These are phyloP conservation scores for Pseudonitzschia delicatissima DNA, from an alignment of 108 stramenopile species.

Conservation along the genomic window DNA sequence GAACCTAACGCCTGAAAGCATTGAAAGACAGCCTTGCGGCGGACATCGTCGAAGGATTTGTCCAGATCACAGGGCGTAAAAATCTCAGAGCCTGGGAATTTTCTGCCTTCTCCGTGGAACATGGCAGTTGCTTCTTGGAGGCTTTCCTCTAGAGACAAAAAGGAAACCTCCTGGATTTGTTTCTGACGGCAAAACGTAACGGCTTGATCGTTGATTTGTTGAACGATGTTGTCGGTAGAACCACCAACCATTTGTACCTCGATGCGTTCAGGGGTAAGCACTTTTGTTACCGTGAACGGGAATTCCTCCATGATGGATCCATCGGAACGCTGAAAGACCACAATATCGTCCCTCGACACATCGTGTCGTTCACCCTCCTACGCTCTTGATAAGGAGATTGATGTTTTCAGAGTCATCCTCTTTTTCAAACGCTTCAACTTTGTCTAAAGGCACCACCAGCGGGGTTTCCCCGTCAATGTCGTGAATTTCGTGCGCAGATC, in stretches of 20 bases:
- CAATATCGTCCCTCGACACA: conserved; percentile 75
- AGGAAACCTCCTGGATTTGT: conserved; percentile 46
- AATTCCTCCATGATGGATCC: conserved; percentile 17
- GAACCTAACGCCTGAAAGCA: conserved; percentile 60
- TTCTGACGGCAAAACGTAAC: conserved; percentile 66
- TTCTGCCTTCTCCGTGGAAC: background rate
- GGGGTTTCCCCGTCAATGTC: conserved; percentile 85
- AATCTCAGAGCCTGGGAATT: conserved; percentile 31
- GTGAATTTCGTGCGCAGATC: conserved; percentile 60
- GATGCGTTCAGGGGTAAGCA: conserved; percentile 66
- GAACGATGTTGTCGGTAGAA: conserved; percentile 15
- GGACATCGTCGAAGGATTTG: conserved; percentile 70
- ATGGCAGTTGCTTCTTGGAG: background rate
- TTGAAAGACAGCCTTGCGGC: conserved; percentile 55
- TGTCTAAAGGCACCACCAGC: conserved; percentile 55
- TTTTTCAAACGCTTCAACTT: conserved; percentile 33
- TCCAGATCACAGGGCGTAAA: conserved; percentile 86
- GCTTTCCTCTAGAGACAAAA: conserved; percentile 37
- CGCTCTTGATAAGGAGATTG: conserved; percentile 36
- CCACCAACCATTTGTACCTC: conserved; percentile 5
- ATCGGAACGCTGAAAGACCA: conserved; percentile 46
- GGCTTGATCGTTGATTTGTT: conserved; percentile 31
- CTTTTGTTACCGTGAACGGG: conserved; percentile 46
- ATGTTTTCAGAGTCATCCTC: conserved; percentile 15
- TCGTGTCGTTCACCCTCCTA: conserved; percentile 82